phyloP scores from a whole-genome alignment of 352 stramenopile genomes.

The Thalassiosira exigua region DNA sequence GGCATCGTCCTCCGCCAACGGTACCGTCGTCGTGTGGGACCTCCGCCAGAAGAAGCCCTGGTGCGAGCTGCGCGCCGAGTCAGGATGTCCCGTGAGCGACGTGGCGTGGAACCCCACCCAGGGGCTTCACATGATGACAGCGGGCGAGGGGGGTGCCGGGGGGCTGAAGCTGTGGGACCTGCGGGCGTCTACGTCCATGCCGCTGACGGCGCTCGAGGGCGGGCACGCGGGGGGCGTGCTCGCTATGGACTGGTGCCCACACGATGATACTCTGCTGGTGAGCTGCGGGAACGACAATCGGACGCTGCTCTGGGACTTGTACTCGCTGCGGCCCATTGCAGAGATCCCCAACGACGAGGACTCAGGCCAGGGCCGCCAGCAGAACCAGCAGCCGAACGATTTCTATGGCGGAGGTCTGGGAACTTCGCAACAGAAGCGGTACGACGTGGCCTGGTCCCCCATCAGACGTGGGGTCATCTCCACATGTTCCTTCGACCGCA shows the following conservation, averaged over 20 bases:
- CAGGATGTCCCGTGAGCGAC: conserved; percentile 87
- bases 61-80: conserved; percentile 92
- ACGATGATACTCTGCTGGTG: conserved; percentile 88
- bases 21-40: conserved; percentile 96
- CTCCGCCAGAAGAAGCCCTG: conserved; percentile 97
- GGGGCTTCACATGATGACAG: conserved; percentile 96
- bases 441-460: conserved; percentile 96
- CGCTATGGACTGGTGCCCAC: conserved; percentile 96
- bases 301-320: conserved; percentile 98
- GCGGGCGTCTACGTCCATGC: conserved; percentile 96
- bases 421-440: conserved; percentile 84
- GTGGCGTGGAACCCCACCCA: conserved; percentile 98
- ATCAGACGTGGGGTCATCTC: conserved; percentile 92
- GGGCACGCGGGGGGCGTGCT: conserved; percentile 96
- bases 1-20: conserved; percentile 93
- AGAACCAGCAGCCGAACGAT: conserved; percentile 29
- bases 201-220: conserved; percentile 91
- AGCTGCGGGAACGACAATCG: conserved; percentile 96
- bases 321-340: conserved; percentile 91
- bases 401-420: conserved; percentile 69
- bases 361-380: conserved; percentile 9
- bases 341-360: conserved; percentile 89
- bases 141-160: conserved; percentile 93
- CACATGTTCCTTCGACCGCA: conserved; percentile 97
- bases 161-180: conserved; percentile 98